These are phyloP conservation scores for Emmonsiellopsis sp. DNA, from an alignment of 2,329 filamentous ascomycete genomes.

Conservation along the genomic window DNA sequence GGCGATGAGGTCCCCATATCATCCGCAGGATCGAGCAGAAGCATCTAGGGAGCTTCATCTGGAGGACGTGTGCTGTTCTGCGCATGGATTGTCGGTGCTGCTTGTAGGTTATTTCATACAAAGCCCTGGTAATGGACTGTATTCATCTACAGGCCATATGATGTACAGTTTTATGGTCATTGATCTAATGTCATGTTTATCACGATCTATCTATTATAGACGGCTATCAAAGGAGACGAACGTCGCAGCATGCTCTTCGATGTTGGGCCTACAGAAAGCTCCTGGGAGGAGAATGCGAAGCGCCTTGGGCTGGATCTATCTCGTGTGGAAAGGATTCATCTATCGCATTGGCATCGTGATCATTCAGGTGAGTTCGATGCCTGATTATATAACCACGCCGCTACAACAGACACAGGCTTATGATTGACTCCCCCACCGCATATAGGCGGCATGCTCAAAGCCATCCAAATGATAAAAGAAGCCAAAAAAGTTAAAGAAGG, in stretches of 20 bases:
- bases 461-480: constrained; percentile 40
- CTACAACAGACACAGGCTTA: background rate
- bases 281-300: constrained; percentile 43
- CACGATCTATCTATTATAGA: constrained; percentile 24
- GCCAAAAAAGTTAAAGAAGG: constrained; percentile 24
- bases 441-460: constrained; percentile 41
- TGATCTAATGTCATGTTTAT: background rate
- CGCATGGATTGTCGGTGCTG: constrained; percentile 46
- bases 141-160: too few relatives aligned
- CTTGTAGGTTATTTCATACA: constrained; percentile 30
- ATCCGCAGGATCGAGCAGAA: constrained; percentile 30
- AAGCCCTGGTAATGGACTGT: background rate
- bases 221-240: constrained; percentile 35
- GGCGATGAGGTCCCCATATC: constrained; percentile 27
- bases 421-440: background rate
- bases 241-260: constrained; percentile 46
- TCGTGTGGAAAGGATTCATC: constrained; percentile 39
- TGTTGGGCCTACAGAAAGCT: constrained; percentile 43
- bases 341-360: constrained; percentile 49
- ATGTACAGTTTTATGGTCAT: background rate
- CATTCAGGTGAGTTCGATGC: constrained; percentile 37
- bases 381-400: background rate
- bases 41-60: constrained; percentile 40
- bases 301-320: constrained; percentile 36
- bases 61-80: constrained; percentile 45